phyloP scores from a whole-genome alignment of 495 filamentous ascomycete genomes.

The Bacidia gigantensis region DNA sequence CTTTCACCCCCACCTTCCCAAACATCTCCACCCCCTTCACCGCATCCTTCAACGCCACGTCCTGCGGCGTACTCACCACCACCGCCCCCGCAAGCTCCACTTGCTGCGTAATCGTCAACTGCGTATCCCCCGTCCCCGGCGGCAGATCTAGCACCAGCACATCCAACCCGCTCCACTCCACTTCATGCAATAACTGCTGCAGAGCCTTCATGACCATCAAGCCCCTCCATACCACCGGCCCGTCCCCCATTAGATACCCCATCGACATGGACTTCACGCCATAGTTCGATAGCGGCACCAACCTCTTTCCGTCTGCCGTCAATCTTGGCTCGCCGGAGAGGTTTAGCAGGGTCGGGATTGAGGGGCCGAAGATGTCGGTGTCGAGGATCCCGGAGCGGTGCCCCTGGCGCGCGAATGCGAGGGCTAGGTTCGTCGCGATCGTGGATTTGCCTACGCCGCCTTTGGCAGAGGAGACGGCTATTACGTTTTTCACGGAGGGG shows the following conservation, averaged over 20 bases:
- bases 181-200: constrained; percentile 86
- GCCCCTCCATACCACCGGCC: constrained; percentile 88
- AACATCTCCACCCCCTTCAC: constrained; percentile 89
- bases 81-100: constrained; percentile 71
- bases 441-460: constrained; percentile 95
- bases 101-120: constrained; percentile 87
- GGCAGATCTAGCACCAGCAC: constrained; percentile 83
- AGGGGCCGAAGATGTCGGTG: constrained; percentile 92
- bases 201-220: constrained; percentile 97
- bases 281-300: constrained; percentile 86
- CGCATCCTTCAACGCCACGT: constrained; percentile 77
- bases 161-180: constrained; percentile 70
- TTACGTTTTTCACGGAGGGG: constrained; percentile 65
- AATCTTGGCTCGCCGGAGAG: constrained; percentile 35
- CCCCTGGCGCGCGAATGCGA: constrained; percentile 69
- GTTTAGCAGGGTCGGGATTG: constrained; percentile 79
- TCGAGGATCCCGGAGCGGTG: constrained; percentile 79
- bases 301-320: constrained; percentile 6
- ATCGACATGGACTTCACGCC: constrained; percentile 97
- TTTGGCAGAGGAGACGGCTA: constrained; percentile 91
- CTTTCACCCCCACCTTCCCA: constrained; percentile 56
- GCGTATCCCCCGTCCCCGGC: constrained; percentile 87
- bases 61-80: constrained; percentile 89
- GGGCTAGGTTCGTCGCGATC: constrained; percentile 77
- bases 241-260: constrained; percentile 76